Evolutionary conservation across 768 basidiomycete species (phyloP), one percentile per base, ranked within the genome.

Genomic region (Russula olivacea): DNA sequence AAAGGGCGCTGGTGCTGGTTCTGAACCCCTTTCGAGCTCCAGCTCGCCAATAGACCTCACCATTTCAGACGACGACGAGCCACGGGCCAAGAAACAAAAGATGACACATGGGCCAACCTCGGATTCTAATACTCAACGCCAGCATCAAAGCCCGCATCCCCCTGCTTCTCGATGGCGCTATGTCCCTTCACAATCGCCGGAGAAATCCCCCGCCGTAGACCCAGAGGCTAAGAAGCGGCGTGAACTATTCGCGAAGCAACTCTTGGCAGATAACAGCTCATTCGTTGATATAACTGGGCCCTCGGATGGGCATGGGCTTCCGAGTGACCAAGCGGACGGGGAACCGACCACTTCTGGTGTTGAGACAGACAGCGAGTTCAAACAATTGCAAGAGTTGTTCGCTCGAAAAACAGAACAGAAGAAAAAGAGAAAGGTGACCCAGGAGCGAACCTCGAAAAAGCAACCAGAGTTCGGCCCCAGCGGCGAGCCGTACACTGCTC

Each of bases 401-500:
- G 58, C 60, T 43, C 61, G 61, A 61, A 80, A 76, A 69, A 70
- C 68, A 59, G 80, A 77, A 61, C 61, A 71, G 55, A 75, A 68
- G 45, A 64, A 66, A 47, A 73, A 71, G 63, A 65, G 52, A 49
- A 71, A 65, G 61, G 61, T 58, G 63, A 72, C 68, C 51, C 69
- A 69, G 47, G 64, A 66, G 14, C 60, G 48, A 15, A 64, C 67
- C 25, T 68, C 71, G 47, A 81, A 78, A 68, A 76, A 75, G 59
- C 68, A 62, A 3, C 74, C 74, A 32, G 79, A 79, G 61, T 64
- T 87, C 25, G 91, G 90, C 2, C 87, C 89, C 1, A 81, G 83
- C 63, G 91, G 89, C 0, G 70, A 86, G 71, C 55, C 84, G 11
- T 93, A 86, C 66, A 93, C 91, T 2, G 88, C 89, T 2, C 71